Evolutionary conservation across 1,139 yeast species (phyloP).

Genomic region (Yamadazyma membranifaciens): DNA sequence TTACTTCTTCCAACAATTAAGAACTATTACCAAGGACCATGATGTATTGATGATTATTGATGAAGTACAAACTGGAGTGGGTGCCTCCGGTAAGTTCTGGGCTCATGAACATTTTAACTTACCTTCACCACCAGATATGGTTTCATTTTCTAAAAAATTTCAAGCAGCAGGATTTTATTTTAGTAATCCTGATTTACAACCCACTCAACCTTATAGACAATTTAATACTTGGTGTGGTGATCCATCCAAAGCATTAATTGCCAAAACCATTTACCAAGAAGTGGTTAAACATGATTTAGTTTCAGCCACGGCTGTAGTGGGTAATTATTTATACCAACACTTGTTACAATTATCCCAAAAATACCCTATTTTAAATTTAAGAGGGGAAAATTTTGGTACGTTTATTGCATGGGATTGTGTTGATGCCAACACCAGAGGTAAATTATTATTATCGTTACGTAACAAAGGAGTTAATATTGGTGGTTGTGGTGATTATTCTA

Average conservation of each 20-base stretch:
- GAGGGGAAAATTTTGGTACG: slow-evolving; percentile 76
- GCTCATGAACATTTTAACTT: slow-evolving; percentile 82
- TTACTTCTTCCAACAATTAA: slow-evolving; percentile 73
- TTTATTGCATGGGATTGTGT: slow-evolving; percentile 77
- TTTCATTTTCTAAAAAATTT: slow-evolving; percentile 81
- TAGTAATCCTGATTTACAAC: slow-evolving; percentile 67
- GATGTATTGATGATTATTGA: slow-evolving; percentile 72
- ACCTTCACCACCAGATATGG: slow-evolving; percentile 73
- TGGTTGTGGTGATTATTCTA: slow-evolving; percentile 73
- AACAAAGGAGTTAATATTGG: slow-evolving; percentile 71
- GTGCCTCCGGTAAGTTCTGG: slow-evolving; percentile 84
- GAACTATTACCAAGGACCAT: slow-evolving; percentile 66
- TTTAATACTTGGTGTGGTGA: slow-evolving; percentile 94
- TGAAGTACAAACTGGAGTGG: slow-evolving; percentile 87
- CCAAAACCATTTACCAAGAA: slow-evolving; percentile 68
- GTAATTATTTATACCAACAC: slow-evolving; percentile 56
- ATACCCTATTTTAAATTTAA: slow-evolving; percentile 59
- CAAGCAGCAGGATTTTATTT: slow-evolving; percentile 86
- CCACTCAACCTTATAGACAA: slow-evolving; percentile 74
- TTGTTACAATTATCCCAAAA: slow-evolving; percentile 50
- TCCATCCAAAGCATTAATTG: slow-evolving; percentile 73
- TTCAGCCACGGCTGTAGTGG: slow-evolving; percentile 55
- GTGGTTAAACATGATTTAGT: slow-evolving; percentile 59
- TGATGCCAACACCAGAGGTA: slow-evolving; percentile 52
- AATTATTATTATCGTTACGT: slow-evolving; percentile 57